Conservation (phyloP, 441 rosid species). For the Metrosideros polymorpha region DNA sequence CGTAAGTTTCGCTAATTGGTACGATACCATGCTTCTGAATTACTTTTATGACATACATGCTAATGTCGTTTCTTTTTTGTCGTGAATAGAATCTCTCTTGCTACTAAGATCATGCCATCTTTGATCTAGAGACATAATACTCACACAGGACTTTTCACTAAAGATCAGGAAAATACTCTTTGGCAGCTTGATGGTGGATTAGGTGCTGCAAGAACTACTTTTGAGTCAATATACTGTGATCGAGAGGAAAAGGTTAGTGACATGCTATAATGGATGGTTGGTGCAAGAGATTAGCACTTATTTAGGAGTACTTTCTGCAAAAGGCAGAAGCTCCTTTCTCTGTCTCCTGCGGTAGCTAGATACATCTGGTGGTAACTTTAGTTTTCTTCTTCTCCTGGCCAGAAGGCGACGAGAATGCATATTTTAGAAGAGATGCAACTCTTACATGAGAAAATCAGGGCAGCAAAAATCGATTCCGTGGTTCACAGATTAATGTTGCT, state of each 20-base stretch:
- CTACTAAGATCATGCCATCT: not conserved
- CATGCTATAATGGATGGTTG: not conserved
- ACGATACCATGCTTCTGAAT: not conserved
- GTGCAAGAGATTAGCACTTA: not conserved
- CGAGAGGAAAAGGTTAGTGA: conserved; percentile 25
- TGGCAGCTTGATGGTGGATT: conserved; percentile 16
- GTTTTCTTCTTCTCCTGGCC: not conserved
- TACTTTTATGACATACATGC: not conserved
- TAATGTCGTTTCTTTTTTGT: not conserved
- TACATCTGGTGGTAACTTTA: not conserved
- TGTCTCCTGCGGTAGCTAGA: not conserved
- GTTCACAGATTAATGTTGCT: conserved; percentile 36
- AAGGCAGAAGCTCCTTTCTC: not conserved
- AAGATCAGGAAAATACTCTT: not conserved
- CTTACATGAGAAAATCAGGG: conserved; percentile 31
- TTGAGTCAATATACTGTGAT: conserved; percentile 11
- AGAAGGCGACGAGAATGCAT: conserved; percentile 33
- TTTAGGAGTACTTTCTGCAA: not conserved
- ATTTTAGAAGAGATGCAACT: conserved; percentile 22
- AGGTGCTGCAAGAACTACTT: conserved; percentile 12
- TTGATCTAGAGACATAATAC: not conserved
- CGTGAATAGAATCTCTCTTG: not conserved
- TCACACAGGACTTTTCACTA: not conserved
- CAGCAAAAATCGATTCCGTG: conserved; percentile 19
- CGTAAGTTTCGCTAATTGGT: not conserved